Evolutionary conservation across 352 stramenopile genomes (phyloP).

Genomic region (Phytophthora pisi): DNA sequence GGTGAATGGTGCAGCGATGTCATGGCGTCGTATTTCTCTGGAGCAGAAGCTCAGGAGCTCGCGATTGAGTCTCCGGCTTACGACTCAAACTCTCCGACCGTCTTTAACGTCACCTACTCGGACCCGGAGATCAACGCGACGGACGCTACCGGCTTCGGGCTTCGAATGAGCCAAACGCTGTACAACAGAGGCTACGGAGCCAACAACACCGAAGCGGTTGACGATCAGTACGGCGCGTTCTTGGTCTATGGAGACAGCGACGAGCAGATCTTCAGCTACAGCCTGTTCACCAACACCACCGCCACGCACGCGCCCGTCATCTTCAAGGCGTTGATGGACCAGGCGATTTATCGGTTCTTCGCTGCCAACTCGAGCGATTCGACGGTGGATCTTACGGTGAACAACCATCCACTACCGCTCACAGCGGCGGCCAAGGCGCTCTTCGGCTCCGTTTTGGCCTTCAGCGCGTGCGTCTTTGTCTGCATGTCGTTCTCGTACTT

Average conservation of each 20-base stretch:
- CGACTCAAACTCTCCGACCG: conserved; percentile 40
- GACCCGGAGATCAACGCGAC: conserved; percentile 33
- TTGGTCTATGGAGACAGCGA: conserved; percentile 34
- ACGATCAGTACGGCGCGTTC: conserved; percentile 46
- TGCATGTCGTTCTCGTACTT: conserved; percentile 91
- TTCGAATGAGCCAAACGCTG: conserved; percentile 40
- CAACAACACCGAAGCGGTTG: conserved; percentile 16
- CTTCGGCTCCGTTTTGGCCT: conserved; percentile 45
- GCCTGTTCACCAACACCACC: conserved; percentile 58
- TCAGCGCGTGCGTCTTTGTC: conserved; percentile 74
- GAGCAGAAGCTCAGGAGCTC: conserved; percentile 18
- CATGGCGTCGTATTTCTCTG: conserved; percentile 30
- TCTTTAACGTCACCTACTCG: conserved; percentile 48
- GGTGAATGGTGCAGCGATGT: conserved; percentile 26
- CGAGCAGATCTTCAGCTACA: conserved; percentile 47
- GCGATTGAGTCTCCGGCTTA: conserved; percentile 26
- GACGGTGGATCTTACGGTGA: conserved; percentile 41
- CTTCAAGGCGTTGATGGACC: conserved; percentile 62
- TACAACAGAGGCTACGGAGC: conserved; percentile 39
- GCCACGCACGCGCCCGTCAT: conserved; percentile 43
- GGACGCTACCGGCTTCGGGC: conserved; percentile 34
- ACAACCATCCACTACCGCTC: conserved; percentile 57
- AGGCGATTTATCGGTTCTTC: conserved; percentile 50
- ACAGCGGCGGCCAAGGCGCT: conserved; percentile 45
- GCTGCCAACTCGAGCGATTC: conserved; percentile 17